Evolutionary conservation across 257 asterid species (phyloP), one percentile per base, ranked within the genome.

Genomic region (Perilla frutescens): DNA sequence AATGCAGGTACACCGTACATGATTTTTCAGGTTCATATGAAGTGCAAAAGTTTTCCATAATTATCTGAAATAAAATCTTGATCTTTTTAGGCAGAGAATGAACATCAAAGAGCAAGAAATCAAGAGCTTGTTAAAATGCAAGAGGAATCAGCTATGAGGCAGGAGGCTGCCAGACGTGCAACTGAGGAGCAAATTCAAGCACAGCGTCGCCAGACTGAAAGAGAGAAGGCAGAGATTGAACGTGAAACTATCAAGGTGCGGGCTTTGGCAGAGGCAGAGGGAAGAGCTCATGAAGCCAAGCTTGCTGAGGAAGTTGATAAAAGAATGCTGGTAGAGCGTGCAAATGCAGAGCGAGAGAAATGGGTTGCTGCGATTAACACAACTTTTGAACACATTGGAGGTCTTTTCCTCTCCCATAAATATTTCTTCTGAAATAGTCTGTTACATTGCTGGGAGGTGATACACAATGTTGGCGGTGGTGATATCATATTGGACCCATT

Each of bases 171-270:
- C 26, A 88, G 98, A 74, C 87, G 96, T 78, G 98, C 98, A 62
- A 92, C 99, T 40, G 99, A 95, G 79, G 98, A 95, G 74, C 98
- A 95, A 77, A 95, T 95, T 81, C 98, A 95, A 85, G 96, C 93
- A 20, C 98, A 92, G 70, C 97, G 96, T 61, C 94, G 96, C 73
- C 92, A 92, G 79, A 90, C 99, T 58, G 98, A 89, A 83, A 84
- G 88, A 72, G 92, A 85, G 71, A 95, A 86, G 85, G 98, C 98
- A 62, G 89, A 85, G 77, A 89, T 90, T 75, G 98, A 90, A 54
- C 96, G 93, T 66, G 99, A 95, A 79, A 95, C 98, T 49, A 87
- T 90, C 75, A 89, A 83, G 84, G 87, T 84, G 69, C 85, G 78
- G 65, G 87, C 92, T 68, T 55, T 92, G 91, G 93, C 98, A 34